phyloP scores from a whole-genome alignment of 1,284 basidiomycete genomes.

The Apiotrichum sp. region DNA sequence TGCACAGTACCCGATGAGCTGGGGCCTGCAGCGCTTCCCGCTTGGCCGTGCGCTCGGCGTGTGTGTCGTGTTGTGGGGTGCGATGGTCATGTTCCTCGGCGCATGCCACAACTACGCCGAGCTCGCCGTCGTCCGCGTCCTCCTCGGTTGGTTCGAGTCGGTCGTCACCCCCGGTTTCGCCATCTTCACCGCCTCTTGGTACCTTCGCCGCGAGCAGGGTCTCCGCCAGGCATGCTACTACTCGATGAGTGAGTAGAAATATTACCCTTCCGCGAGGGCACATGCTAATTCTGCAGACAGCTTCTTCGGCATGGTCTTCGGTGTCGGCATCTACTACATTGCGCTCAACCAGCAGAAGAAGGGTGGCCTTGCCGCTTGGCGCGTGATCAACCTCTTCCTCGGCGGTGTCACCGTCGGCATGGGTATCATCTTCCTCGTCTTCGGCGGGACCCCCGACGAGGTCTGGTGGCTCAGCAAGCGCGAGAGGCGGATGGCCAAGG shows the following conservation, averaged over 20 bases:
- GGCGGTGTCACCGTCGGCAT: conserved; percentile 16
- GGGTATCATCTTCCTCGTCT: conserved; percentile 13
- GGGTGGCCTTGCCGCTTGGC: conserved; percentile 19
- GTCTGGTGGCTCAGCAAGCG: conserved; percentile 18
- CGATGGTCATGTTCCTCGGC: conserved; percentile 3
- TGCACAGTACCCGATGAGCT: conserved; percentile 16
- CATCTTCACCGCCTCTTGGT: conserved; percentile 17
- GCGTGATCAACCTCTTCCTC: conserved; percentile 28
- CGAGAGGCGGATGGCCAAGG: conserved; percentile 20
- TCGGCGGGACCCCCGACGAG: conserved; percentile 18
- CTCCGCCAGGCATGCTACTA: conserved; percentile 21
- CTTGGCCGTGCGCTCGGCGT: conserved; percentile 12
- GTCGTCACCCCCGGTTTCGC: conserved; percentile 26
- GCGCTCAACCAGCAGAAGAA: conserved; percentile 11
- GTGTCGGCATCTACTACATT: conserved; percentile 16
- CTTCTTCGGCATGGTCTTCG: background rate
- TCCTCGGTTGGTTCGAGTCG: conserved; percentile 20
- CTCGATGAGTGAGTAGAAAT: conserved; percentile 12
- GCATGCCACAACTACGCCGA: conserved; percentile 9
- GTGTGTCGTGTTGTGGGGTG: conserved; percentile 13
- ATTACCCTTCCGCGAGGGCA: no score
- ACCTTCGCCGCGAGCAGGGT: conserved; percentile 12
- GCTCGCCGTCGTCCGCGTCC: conserved; percentile 9
- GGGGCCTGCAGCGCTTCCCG: conserved; percentile 17
- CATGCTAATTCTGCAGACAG: background rate